These are phyloP conservation scores for Thermomucor indicae-seudaticae DNA, from an alignment of 371 early-diverging fungal genomes.

Conservation along the genomic window DNA sequence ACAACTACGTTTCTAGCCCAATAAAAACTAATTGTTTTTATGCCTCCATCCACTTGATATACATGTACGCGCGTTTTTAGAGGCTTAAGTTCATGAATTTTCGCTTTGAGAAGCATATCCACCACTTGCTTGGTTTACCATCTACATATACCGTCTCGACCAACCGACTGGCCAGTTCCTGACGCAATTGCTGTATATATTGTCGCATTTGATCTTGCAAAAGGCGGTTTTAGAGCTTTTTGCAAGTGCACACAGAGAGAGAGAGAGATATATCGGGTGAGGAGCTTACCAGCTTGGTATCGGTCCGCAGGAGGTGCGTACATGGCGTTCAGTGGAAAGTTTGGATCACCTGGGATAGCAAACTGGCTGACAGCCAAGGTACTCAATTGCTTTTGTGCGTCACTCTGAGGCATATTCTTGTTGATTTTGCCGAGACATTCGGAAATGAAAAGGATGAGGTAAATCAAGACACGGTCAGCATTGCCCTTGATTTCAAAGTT, in stretches of 20 bases:
- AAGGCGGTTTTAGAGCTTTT: background rate
- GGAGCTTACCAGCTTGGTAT: slow-evolving; percentile 67
- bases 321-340: slow-evolving; percentile 88
- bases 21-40: too few relatives aligned
- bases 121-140: slow-evolving; percentile 92
- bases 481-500: slow-evolving; percentile 97
- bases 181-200: slow-evolving; percentile 87
- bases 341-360: slow-evolving; percentile 89
- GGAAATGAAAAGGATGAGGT: slow-evolving; percentile 88
- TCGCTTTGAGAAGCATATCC: slow-evolving; percentile 96
- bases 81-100: slow-evolving; percentile 90
- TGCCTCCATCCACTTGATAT: too few relatives aligned
- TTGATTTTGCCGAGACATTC: slow-evolving; percentile 76
- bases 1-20: too few relatives aligned
- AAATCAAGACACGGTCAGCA: slow-evolving; percentile 92
- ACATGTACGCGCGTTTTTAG: too few relatives aligned
- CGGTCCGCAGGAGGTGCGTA: slow-evolving; percentile 74
- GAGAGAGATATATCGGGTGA: background rate
- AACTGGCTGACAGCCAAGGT: slow-evolving; percentile 87
- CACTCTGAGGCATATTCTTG: slow-evolving; percentile 59
- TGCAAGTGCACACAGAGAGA: background rate
- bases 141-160: slow-evolving; percentile 77
- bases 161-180: slow-evolving; percentile 80
- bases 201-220: slow-evolving; percentile 73
- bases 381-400: slow-evolving; percentile 71